A percentile compares a stretch with the other conserved stretches of the same genome.
Conservation (phyloP, 352 stramenopile genomes). For the Phytophthora constricta region DNA sequence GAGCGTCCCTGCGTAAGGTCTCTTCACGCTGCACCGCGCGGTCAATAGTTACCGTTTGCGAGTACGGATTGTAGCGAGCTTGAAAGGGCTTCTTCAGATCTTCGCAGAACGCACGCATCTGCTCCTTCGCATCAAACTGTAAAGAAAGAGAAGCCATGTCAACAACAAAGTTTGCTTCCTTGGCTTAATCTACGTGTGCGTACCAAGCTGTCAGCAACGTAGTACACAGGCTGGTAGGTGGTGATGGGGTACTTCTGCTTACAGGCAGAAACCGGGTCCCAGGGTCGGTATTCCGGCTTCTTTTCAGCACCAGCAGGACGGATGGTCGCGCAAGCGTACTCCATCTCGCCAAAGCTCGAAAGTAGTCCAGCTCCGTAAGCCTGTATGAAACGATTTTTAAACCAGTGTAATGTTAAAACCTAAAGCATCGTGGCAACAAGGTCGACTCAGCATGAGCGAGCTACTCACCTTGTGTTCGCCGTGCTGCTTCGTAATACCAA, state of each 20-base stretch:
- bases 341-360: constrained; percentile 97
- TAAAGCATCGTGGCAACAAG: too few species aligned
- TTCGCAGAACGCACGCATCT: constrained; percentile 96
- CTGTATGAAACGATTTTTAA: constrained; percentile 14
- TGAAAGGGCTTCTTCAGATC: constrained; percentile 96
- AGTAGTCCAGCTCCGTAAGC: constrained; percentile 96
- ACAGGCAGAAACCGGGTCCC: constrained; percentile 94
- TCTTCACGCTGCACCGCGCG: constrained; percentile 72
- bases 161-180: neutral
- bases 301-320: constrained; percentile 65
- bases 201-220: constrained; percentile 94
- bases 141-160: neutral
- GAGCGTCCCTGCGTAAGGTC: constrained; percentile 23
- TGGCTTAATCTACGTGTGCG: constrained; percentile 11
- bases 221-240: constrained; percentile 97
- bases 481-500: constrained; percentile 94
- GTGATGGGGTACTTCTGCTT: constrained; percentile 97
- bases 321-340: constrained; percentile 92
- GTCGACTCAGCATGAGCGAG: neutral
- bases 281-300: constrained; percentile 91
- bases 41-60: constrained; percentile 85
- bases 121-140: constrained; percentile 91
- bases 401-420: neutral
- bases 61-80: constrained; percentile 94
- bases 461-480: constrained; percentile 91